Conservation (phyloP, 2,329 filamentous ascomycete genomes). For the Tolypocladium tropicale region DNA sequence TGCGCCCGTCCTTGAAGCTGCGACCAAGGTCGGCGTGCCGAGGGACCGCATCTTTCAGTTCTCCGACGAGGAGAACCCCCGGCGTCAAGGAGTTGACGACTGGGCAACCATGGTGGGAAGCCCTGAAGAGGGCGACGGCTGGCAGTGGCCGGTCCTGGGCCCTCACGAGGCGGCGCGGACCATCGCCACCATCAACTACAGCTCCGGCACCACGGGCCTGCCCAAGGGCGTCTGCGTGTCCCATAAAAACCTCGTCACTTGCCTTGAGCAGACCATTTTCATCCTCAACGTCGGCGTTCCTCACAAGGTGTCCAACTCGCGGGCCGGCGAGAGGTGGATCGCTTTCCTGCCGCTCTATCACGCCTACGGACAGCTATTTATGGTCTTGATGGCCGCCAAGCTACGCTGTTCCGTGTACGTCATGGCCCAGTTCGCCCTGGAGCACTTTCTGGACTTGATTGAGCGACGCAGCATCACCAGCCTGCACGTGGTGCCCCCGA, state of each 20-base stretch:
- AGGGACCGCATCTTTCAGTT: constrained; percentile 35
- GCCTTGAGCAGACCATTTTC: neutral
- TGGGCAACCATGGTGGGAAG: constrained; percentile 30
- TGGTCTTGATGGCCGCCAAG: neutral
- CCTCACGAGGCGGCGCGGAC: neutral
- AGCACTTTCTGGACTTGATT: neutral
- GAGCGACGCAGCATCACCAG: neutral
- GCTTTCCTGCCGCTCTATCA: neutral
- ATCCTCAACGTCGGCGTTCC: neutral
- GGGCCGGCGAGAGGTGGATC: neutral
- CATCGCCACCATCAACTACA: constrained; percentile 38
- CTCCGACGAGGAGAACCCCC: constrained; percentile 24
- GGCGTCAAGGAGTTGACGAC: constrained; percentile 24
- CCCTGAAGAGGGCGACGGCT: constrained; percentile 18
- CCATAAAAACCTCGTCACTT: constrained; percentile 38
- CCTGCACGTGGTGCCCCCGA: neutral
- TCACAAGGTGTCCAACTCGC: neutral
- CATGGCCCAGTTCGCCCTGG: neutral
- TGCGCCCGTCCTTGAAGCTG: constrained; percentile 30
- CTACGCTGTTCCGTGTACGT: neutral
- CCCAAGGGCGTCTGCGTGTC: constrained; percentile 41
- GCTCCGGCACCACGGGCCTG: constrained; percentile 39
- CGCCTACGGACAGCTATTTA: neutral
- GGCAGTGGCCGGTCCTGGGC: constrained; percentile 23
- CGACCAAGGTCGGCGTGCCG: constrained; percentile 28